Evolutionary conservation across 495 filamentous ascomycete species (phyloP).

Genomic region (Lophiostoma macrostomum): DNA sequence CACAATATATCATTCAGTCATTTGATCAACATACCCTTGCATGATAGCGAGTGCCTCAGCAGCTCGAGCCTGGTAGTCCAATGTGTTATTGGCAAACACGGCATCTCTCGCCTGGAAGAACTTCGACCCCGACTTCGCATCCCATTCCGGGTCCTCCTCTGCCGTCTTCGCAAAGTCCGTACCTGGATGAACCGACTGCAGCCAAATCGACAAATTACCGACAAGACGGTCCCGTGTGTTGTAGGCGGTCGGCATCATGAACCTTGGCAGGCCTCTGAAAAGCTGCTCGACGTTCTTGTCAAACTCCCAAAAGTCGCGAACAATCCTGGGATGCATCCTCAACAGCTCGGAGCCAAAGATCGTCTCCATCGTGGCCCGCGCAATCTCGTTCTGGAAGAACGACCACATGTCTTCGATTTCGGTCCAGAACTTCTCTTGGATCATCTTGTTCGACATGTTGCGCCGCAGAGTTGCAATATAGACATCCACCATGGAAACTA

Average conservation of each 20-base stretch:
- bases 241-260: slow-evolving; percentile 8
- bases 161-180: background rate
- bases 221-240: background rate
- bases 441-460: slow-evolving; percentile 12
- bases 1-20: too few relatives aligned
- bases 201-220: background rate
- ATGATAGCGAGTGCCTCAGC: slow-evolving; percentile 3
- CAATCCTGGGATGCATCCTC: background rate
- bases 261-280: background rate
- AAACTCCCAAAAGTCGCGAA: slow-evolving; percentile 12
- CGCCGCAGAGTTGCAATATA: slow-evolving; percentile 3
- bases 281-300: slow-evolving; percentile 9
- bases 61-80: slow-evolving; percentile 6
- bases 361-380: slow-evolving; percentile 1
- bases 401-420: slow-evolving; percentile 14
- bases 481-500: background rate
- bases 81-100: background rate
- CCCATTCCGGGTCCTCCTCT: background rate
- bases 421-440: slow-evolving; percentile 8
- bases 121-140: background rate
- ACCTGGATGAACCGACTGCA: background rate
- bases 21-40: slow-evolving; percentile 17
- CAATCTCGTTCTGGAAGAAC: slow-evolving; percentile 13
- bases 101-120: slow-evolving; percentile 6
- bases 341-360: slow-evolving; percentile 6